Evolutionary conservation across 2,329 filamentous ascomycete genomes (phyloP).

Genomic region (Sporothrix mexicana): DNA sequence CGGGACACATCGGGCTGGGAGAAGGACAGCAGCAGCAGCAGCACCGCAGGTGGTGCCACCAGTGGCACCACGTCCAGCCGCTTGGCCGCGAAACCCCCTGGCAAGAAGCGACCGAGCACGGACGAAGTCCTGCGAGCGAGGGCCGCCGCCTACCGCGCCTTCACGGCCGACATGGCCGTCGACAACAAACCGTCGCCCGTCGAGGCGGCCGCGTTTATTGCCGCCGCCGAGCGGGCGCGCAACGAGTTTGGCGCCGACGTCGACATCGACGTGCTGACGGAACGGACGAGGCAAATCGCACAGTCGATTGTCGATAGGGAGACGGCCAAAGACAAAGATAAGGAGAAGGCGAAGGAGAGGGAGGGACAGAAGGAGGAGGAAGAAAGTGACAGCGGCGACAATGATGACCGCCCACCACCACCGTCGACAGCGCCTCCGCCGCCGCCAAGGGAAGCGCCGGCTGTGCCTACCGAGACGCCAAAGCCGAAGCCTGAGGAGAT

Average conservation of each 20-base stretch:
- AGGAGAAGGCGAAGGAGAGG: background rate
- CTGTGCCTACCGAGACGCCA: background rate
- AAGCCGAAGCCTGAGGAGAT: background rate
- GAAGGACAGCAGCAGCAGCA: background rate
- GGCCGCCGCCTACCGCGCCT: background rate
- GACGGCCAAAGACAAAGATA: background rate
- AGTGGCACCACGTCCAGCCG: background rate
- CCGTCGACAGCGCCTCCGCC: background rate
- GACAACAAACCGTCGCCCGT: background rate
- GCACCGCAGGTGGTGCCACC: background rate
- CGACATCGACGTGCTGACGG: background rate
- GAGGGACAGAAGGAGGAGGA: background rate
- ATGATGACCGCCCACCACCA: background rate
- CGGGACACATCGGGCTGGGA: background rate
- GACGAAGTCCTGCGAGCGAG: constrained; percentile 18
- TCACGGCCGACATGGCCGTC: background rate
- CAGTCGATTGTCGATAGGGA: background rate
- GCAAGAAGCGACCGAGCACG: constrained; percentile 18
- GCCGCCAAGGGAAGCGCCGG: background rate
- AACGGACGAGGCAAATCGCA: background rate
- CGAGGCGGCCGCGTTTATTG: background rate
- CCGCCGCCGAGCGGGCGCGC: too few relatives aligned
- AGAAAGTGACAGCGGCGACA: background rate
- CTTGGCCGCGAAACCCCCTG: background rate
- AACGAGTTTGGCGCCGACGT: too few relatives aligned